Base-by-base conservation (phyloP, 805 yeast genomes). In the Cyberlindnera suaveolens region DNA sequence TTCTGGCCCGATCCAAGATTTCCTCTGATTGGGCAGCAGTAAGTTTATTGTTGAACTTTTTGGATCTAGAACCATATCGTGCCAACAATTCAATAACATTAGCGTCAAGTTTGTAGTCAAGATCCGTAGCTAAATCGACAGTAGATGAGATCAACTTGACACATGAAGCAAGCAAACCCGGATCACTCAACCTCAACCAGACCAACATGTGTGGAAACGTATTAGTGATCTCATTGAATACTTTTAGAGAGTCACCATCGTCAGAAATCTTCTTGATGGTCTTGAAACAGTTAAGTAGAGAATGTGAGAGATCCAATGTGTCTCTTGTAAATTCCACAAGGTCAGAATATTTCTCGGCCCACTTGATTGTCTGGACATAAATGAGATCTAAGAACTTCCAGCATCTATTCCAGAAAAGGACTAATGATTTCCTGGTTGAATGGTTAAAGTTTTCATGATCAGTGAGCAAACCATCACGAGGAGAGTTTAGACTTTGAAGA, bases 251-350 rank as follows among this genome's bases (percentile, higher is more conserved):
- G 23, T 44, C 42, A 44, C 54, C 56, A 8, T 49, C 54, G 5
- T 52, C 52, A 29, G 53, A 50, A 6, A 62, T 62, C 0, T 67
- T 60, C 18, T 57, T 53, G 7, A 72, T 62, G n/a, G 74, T 67
- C 45, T 80, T 68, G 54, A 76, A 84, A 2, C 90, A 77, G 43
- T 74, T 80, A n/a, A 90, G 59, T 30, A 90, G 64, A 2, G 71
- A 61, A 47, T 82, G 80, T 45, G 95, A 82, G 29, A 86, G 68
- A 52, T 90, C 96, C 40, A 91, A 69, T 0, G 87, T 81, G 57
- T 88, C 96, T 59, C 95, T 75, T 3, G 96, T 85, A 52, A 88
- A 90, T 44, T 89, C 95, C 35, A 82, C 74, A 52, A 87, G 67
- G 39, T 74, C 74, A 0, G 71, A 67, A 52, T 79, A 82, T 31